These are phyloP conservation scores for Talaromyces sp. DNA, from an alignment of 2,329 filamentous ascomycete species.

Conservation along the genomic window DNA sequence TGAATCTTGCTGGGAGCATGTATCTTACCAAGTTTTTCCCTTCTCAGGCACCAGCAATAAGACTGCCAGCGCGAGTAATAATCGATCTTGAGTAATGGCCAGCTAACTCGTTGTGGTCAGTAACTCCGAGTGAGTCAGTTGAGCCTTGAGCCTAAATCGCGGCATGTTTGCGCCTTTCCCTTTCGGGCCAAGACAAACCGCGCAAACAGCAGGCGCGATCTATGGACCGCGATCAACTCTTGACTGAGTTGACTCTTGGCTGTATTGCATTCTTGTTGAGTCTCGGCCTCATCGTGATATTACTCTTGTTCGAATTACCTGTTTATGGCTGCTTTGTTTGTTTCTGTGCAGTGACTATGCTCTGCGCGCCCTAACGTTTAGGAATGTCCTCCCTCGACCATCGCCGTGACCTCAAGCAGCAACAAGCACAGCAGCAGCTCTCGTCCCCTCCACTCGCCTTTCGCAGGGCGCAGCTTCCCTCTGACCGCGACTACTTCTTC, in stretches of 20 bases:
- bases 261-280: neutral
- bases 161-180: neutral
- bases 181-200: neutral
- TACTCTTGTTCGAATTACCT: neutral
- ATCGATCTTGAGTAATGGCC: no score
- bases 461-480: slow-evolving; percentile 22
- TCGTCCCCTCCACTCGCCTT: slow-evolving; percentile 21
- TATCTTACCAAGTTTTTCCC: neutral
- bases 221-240: neutral
- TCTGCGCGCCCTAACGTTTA: slow-evolving; percentile 3
- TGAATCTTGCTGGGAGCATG: neutral
- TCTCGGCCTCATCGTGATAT: neutral
- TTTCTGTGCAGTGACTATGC: neutral
- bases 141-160: neutral
- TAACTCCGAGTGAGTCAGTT: neutral
- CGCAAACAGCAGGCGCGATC: neutral
- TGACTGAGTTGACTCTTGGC: neutral
- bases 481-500: slow-evolving; percentile 19
- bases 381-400: slow-evolving; percentile 29
- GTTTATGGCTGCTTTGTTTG: neutral
- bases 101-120: neutral
- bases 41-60: neutral
- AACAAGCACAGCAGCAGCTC: slow-evolving; percentile 14
- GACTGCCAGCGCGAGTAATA: no score
- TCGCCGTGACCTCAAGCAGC: slow-evolving; percentile 22